Evolutionary conservation across 2,329 filamentous ascomycete genomes (phyloP).

Genomic region (Exophiala aquamarina): DNA sequence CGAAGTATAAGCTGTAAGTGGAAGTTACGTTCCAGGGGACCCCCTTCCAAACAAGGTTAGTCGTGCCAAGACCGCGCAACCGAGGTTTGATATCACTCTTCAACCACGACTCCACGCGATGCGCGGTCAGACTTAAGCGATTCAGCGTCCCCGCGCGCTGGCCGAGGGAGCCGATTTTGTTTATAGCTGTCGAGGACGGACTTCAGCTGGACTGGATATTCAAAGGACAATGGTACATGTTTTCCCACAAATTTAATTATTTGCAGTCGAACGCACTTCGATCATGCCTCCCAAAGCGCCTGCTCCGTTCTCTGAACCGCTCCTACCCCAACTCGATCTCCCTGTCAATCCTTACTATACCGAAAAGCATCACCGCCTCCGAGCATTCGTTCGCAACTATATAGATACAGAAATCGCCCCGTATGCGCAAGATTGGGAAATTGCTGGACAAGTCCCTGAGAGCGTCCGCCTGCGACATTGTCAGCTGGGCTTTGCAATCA

Average conservation of each 20-base stretch:
- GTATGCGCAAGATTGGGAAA: slow-evolving; percentile 70
- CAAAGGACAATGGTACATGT: too few relatives aligned
- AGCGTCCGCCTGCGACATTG: slow-evolving; percentile 66
- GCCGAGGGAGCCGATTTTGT: too few relatives aligned
- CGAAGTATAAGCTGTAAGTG: too few relatives aligned
- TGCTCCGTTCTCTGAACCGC: slow-evolving; percentile 71
- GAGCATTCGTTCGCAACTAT: slow-evolving; percentile 67
- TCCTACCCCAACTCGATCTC: slow-evolving; percentile 68
- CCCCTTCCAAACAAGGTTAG: slow-evolving; percentile 8
- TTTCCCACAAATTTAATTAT: too few relatives aligned
- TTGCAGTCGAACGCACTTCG: too few relatives aligned
- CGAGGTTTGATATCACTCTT: slow-evolving; percentile 12
- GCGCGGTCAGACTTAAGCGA: too few relatives aligned
- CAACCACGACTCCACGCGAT: background rate
- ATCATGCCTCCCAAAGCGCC: slow-evolving; percentile 23
- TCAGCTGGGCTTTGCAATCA: slow-evolving; percentile 64
- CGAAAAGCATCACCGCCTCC: slow-evolving; percentile 63
- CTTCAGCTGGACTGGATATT: too few relatives aligned
- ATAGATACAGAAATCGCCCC: slow-evolving; percentile 62
- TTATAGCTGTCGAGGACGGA: too few relatives aligned
- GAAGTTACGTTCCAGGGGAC: background rate
- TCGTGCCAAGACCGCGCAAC: slow-evolving; percentile 1
- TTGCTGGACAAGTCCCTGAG: slow-evolving; percentile 61
- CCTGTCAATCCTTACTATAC: slow-evolving; percentile 69
- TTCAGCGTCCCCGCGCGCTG: too few relatives aligned